Conservation (phyloP, 805 yeast species). For the Sugiyamaella americana region DNA sequence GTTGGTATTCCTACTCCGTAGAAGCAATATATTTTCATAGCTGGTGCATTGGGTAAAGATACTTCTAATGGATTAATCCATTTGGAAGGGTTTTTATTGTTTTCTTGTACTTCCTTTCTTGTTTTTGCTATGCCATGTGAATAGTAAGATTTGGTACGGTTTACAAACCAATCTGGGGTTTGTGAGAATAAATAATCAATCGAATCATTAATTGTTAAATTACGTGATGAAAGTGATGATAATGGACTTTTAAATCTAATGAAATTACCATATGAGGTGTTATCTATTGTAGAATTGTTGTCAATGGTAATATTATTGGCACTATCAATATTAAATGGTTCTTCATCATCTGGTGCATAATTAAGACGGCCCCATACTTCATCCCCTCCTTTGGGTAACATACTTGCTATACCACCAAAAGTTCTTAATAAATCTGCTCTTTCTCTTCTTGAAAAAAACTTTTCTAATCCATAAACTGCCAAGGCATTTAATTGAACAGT, state of each 20-base stretch:
- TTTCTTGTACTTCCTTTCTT: slow-evolving; percentile 49
- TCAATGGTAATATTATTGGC: slow-evolving; percentile 9
- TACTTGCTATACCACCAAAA: slow-evolving; percentile 92
- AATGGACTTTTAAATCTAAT: slow-evolving; percentile 51
- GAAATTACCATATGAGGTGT: slow-evolving; percentile 62
- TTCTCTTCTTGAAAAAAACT: slow-evolving; percentile 84
- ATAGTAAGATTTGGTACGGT: slow-evolving; percentile 62
- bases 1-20: slow-evolving; percentile 98
- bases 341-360: slow-evolving; percentile 64
- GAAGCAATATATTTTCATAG: slow-evolving; percentile 79
- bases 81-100: slow-evolving; percentile 65
- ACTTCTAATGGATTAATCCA: slow-evolving; percentile 97
- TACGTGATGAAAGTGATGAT: slow-evolving; percentile 41
- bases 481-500: slow-evolving; percentile 89
- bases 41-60: slow-evolving; percentile 88
- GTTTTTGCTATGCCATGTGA: slow-evolving; percentile 71
- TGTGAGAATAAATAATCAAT: slow-evolving; percentile 57
- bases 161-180: slow-evolving; percentile 71
- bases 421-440: slow-evolving; percentile 78
- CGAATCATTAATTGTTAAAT: slow-evolving; percentile 61
- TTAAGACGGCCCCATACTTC: slow-evolving; percentile 75
- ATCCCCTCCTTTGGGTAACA: slow-evolving; percentile 95
- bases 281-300: slow-evolving; percentile 8
- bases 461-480: slow-evolving; percentile 91
- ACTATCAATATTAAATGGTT: not conserved